Evolutionary conservation across 805 yeast species (phyloP).

Genomic region (Starmerella potacharoeniae): DNA sequence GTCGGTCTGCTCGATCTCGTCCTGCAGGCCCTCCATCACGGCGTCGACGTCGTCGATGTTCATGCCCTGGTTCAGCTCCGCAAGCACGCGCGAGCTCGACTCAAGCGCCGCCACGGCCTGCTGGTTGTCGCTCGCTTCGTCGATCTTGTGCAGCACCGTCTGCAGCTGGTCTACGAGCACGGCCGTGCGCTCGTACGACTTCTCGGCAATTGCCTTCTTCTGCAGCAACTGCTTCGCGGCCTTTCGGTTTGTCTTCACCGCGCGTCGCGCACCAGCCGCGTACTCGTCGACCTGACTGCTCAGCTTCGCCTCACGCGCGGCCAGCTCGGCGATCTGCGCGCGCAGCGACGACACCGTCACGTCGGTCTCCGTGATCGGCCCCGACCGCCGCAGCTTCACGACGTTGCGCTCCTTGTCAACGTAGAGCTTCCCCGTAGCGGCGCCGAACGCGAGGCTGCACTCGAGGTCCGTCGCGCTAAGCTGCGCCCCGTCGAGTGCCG

Average conservation of each 20-base stretch:
- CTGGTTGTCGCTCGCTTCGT: slow-evolving; percentile 35
- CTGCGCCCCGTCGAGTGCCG: slow-evolving; percentile 12
- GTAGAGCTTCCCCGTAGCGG: slow-evolving; percentile 20
- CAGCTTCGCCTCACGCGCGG: slow-evolving; percentile 21
- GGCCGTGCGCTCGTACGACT: slow-evolving; percentile 11
- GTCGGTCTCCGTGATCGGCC: slow-evolving; percentile 12
- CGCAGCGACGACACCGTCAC: slow-evolving; percentile 12
- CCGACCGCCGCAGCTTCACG: slow-evolving; percentile 18
- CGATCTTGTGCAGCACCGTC: slow-evolving; percentile 33
- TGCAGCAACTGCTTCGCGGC: slow-evolving; percentile 14
- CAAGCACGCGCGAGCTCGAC: slow-evolving; percentile 31
- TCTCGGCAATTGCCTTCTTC: slow-evolving; percentile 23
- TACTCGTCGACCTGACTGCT: slow-evolving; percentile 17
- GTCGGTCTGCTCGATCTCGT: slow-evolving; percentile 31
- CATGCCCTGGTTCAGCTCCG: slow-evolving; percentile 31
- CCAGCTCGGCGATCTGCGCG: slow-evolving; percentile 15
- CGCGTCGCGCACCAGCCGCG: slow-evolving; percentile 21
- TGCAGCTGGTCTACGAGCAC: slow-evolving; percentile 32
- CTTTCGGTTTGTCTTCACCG: slow-evolving; percentile 12
- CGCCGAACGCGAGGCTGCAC: slow-evolving; percentile 22
- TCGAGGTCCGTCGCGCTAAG: slow-evolving; percentile 19
- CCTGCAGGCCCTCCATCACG: slow-evolving; percentile 34
- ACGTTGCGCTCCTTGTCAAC: slow-evolving; percentile 12
- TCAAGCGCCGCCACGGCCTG: slow-evolving; percentile 32
- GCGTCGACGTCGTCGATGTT: slow-evolving; percentile 34